Evolutionary conservation across 371 early-diverging fungal genomes (phyloP).

Genomic region (Choanephora cucurbitarum): DNA sequence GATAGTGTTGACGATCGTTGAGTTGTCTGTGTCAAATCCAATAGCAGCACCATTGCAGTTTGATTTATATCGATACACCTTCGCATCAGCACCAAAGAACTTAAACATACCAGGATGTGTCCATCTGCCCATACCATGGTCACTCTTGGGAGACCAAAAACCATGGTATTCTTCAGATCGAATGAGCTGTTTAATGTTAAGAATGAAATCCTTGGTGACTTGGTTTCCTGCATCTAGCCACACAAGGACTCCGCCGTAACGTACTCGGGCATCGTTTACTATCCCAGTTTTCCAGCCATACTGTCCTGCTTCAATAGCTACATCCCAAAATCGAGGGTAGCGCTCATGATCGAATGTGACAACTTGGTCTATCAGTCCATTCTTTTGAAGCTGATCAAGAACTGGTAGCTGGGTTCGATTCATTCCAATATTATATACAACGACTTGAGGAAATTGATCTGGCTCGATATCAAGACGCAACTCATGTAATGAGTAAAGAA

Average conservation of each 20-base stretch:
- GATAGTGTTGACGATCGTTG: constrained; percentile 37
- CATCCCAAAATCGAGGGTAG: constrained; percentile 59
- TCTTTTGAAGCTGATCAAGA: constrained; percentile 24
- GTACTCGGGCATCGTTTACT: constrained; percentile 49
- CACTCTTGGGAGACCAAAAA: constrained; percentile 55
- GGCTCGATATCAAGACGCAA: constrained; percentile 23
- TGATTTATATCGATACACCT: constrained; percentile 34
- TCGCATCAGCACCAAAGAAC: constrained; percentile 40
- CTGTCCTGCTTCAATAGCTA: constrained; percentile 49
- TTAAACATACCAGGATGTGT: constrained; percentile 55
- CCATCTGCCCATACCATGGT: constrained; percentile 40
- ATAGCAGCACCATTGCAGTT: constrained; percentile 62
- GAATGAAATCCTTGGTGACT: constrained; percentile 46
- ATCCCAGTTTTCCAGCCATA: constrained; percentile 64
- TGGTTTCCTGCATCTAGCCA: constrained; percentile 61
- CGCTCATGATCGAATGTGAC: constrained; percentile 41
- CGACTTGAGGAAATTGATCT: constrained; percentile 32
- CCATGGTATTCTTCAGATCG: constrained; percentile 10
- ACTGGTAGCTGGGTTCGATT: constrained; percentile 30
- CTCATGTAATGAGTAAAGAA: constrained; percentile 48
- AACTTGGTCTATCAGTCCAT: constrained; percentile 41
- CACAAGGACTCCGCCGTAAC: constrained; percentile 47
- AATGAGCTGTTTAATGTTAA: constrained; percentile 38
- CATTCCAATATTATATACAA: constrained; percentile 42
- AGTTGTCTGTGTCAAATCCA: constrained; percentile 50